Percentiles rank a stretch among this genome's conserved stretches.
These are phyloP conservation scores for Xylariomycetidae sp. DNA, from an alignment of 2,329 filamentous ascomycete genomes.

Conservation along the genomic window DNA sequence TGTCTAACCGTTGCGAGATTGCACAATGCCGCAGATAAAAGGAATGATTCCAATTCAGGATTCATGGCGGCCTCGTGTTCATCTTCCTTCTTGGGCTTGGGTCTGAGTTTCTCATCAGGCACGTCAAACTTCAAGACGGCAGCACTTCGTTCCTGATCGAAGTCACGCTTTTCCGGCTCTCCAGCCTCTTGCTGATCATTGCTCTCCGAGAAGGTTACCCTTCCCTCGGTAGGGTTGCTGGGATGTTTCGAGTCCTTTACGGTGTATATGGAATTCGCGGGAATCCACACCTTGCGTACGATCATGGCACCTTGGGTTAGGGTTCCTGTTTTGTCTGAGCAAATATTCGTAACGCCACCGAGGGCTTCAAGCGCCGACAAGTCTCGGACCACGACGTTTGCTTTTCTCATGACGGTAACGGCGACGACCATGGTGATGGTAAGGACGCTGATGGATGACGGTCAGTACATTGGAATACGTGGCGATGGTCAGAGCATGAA, in stretches of 20 bases:
- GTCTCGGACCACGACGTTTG: conserved; percentile 61
- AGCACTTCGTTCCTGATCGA: conserved; percentile 55
- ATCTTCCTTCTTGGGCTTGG: conserved; percentile 27
- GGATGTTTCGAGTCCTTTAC: conserved; percentile 59
- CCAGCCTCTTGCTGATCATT: conserved; percentile 27
- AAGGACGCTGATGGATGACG: conserved; percentile 40
- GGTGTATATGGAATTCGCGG: conserved; percentile 50
- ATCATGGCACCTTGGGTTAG: conserved; percentile 67
- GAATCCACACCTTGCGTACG: conserved; percentile 62
- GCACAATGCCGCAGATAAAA: conserved; percentile 57
- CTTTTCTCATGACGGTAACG: conserved; percentile 59
- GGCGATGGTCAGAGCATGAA: conserved; percentile 2
- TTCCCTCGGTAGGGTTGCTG: conserved; percentile 56
- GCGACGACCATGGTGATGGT: conserved; percentile 68
- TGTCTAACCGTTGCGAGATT: conserved; percentile 58
- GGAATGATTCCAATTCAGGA: conserved; percentile 45
- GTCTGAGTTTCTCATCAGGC: conserved; percentile 50
- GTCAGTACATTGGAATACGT: conserved; percentile 10
- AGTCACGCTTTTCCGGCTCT: conserved; percentile 46
- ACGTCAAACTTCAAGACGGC: conserved; percentile 59
- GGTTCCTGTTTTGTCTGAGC: conserved; percentile 70
- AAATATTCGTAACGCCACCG: conserved; percentile 68
- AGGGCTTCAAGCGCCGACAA: conserved; percentile 65
- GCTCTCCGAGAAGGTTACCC: conserved; percentile 40
- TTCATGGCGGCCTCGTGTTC: conserved; percentile 38